phyloP scores from a whole-genome alignment of 129 eudicot genomes.

The Cynara cardunculus region DNA sequence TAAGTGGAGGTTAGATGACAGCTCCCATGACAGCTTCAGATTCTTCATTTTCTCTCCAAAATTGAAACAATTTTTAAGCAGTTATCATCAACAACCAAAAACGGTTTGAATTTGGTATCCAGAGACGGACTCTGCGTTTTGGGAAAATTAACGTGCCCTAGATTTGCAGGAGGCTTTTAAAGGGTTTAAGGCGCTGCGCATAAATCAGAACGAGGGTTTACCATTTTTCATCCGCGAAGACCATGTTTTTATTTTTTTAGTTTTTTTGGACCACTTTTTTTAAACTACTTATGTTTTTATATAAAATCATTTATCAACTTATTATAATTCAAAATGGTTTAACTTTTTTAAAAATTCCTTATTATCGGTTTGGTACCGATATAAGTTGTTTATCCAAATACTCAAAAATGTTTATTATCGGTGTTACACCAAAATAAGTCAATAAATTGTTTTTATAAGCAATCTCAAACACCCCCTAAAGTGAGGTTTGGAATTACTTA shows the following conservation, averaged over 20 bases:
- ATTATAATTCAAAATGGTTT: too few species aligned
- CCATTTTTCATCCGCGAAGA: neutral
- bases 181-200: constrained; percentile 29
- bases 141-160: constrained; percentile 14
- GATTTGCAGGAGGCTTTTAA: constrained; percentile 3
- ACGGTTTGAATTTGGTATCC: neutral
- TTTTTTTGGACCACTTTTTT: too few species aligned
- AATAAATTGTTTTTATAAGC: too few species aligned
- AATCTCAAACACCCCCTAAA: too few species aligned
- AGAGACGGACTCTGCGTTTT: neutral
- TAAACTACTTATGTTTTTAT: too few species aligned
- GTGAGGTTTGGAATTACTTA: too few species aligned
- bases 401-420: too few species aligned
- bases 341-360: too few species aligned
- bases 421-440: too few species aligned
- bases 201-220: constrained; percentile 11
- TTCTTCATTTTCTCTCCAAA: constrained; percentile 51
- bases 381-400: too few species aligned
- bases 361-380: too few species aligned
- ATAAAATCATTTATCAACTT: too few species aligned
- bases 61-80: neutral
- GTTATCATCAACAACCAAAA: neutral
- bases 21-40: constrained; percentile 65
- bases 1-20: constrained; percentile 40
- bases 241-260: neutral